Evolutionary conservation across 1,284 basidiomycete genomes (phyloP).

Genomic region (Pholiota adiposa): DNA sequence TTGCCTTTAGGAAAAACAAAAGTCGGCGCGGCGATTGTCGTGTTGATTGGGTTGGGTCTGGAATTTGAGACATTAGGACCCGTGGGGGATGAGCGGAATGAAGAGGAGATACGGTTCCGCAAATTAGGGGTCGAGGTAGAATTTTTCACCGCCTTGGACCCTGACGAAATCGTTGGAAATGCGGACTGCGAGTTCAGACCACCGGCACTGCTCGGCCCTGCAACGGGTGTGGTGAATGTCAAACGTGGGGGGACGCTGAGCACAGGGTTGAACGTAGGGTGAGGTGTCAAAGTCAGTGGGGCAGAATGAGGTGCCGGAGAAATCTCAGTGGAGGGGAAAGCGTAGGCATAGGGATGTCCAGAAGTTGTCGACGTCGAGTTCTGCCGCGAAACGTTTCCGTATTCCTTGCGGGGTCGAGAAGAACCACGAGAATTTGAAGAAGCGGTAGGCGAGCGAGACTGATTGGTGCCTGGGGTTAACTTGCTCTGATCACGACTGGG

Average conservation of each 20-base stretch:
- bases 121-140: constrained; percentile 46
- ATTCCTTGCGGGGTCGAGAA: constrained; percentile 15
- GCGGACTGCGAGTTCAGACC: constrained; percentile 9
- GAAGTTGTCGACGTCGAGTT: constrained; percentile 26
- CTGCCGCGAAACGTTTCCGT: constrained; percentile 8
- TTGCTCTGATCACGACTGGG: not conserved
- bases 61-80: not conserved
- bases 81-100: not conserved
- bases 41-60: not conserved
- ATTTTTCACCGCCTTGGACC: constrained; percentile 15
- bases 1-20: constrained; percentile 39
- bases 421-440: constrained; percentile 17
- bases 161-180: constrained; percentile 7
- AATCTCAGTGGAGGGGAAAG: constrained; percentile 31
- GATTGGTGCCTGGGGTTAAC: not conserved
- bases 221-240: constrained; percentile 18
- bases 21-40: not conserved
- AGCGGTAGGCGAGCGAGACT: constrained; percentile 13
- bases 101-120: constrained; percentile 24
- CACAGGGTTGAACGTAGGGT: not conserved
- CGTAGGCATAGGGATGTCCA: constrained; percentile 56
- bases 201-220: constrained; percentile 16
- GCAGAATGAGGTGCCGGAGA: constrained; percentile 27
- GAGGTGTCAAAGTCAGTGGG: constrained; percentile 12
- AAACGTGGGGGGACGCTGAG: constrained; percentile 14